Conservation (phyloP, 2,329 filamentous ascomycete genomes). For the Botrytis cinerea region DNA sequence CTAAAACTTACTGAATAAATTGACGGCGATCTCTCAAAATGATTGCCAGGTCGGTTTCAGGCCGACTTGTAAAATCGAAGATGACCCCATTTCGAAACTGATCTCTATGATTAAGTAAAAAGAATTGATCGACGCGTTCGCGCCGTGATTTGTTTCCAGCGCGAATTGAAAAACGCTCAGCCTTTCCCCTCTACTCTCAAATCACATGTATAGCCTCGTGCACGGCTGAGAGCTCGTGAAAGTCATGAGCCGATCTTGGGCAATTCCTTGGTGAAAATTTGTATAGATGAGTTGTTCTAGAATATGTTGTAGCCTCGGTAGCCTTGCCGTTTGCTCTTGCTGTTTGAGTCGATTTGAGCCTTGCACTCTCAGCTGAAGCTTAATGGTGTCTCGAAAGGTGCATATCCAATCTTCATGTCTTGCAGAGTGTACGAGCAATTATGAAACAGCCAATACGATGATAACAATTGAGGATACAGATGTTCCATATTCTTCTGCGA, state of each 20-base stretch:
- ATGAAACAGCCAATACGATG: neutral
- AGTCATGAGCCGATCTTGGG: neutral
- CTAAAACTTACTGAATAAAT: neutral
- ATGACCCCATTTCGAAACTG: neutral
- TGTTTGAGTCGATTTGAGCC: neutral
- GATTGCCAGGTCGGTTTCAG: neutral
- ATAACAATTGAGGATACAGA: neutral
- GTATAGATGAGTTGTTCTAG: neutral
- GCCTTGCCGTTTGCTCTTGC: neutral
- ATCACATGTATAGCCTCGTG: neutral
- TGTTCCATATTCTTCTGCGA: neutral
- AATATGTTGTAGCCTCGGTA: neutral
- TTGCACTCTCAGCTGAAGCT: neutral
- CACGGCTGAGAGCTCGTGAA: neutral
- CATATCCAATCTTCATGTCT: neutral
- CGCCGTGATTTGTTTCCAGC: neutral
- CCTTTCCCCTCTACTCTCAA: neutral
- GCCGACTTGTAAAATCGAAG: neutral
- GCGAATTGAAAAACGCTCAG: neutral
- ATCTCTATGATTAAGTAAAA: neutral
- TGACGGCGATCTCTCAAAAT: neutral
- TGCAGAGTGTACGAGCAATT: neutral
- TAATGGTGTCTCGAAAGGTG: neutral
- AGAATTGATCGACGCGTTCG: neutral
- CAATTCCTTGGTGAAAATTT: neutral